phyloP scores from a whole-genome alignment of 2,329 filamentous ascomycete genomes.

The Penicillium polonicum region DNA sequence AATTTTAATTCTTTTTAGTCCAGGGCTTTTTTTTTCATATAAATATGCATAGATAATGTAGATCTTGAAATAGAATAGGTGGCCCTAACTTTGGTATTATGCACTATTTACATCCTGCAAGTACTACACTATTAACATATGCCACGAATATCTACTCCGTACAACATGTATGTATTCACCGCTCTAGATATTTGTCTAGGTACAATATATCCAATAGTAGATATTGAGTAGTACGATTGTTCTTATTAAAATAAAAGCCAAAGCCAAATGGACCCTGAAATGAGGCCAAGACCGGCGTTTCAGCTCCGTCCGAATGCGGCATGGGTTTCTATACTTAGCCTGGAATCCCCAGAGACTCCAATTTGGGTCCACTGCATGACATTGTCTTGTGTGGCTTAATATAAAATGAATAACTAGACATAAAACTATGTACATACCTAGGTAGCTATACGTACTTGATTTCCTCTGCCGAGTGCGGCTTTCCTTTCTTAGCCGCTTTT shows the following conservation, averaged over 20 bases:
- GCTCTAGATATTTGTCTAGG: neutral
- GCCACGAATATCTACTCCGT: too few species aligned
- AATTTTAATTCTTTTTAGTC: neutral
- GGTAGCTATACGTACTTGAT: too few species aligned
- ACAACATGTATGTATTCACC: neutral
- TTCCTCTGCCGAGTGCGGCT: too few species aligned
- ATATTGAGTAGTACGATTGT: neutral
- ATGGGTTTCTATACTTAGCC: slow-evolving; percentile 8
- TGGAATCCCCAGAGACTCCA: slow-evolving; percentile 3
- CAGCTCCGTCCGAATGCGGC: slow-evolving; percentile 9
- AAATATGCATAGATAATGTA: neutral
- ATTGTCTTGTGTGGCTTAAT: neutral
- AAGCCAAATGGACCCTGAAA: slow-evolving; percentile 4
- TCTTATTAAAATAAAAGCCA: neutral
- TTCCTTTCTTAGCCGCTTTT: too few species aligned
- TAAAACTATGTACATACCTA: too few species aligned
- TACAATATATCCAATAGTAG: neutral
- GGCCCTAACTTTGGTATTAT: neutral
- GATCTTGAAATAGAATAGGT: neutral
- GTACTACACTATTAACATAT: neutral
- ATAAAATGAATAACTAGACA: neutral
- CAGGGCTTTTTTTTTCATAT: neutral
- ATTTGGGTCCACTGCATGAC: neutral
- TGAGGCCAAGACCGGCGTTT: slow-evolving; percentile 5
- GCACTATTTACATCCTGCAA: neutral